These are phyloP conservation scores for Apophysomyces trapeziformis DNA, from an alignment of 371 early-diverging fungal species.

Conservation along the genomic window DNA sequence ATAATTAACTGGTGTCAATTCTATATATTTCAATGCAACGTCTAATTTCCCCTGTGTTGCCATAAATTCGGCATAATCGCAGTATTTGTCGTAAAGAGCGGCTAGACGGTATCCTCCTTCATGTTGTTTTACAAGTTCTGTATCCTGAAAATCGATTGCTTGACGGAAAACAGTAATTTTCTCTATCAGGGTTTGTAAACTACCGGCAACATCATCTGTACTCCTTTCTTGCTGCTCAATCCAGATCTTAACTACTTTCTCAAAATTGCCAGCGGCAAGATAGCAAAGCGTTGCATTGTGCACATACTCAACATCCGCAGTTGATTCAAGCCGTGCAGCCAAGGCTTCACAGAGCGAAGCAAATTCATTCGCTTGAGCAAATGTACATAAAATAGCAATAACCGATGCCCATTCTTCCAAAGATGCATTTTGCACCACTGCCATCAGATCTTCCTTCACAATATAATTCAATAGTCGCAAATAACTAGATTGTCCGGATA, in stretches of 20 bases:
- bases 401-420: slow-evolving; percentile 93
- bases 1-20: slow-evolving; percentile 69
- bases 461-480: slow-evolving; percentile 84
- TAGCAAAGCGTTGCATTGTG: slow-evolving; percentile 87
- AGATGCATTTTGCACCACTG: slow-evolving; percentile 79
- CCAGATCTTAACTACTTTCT: slow-evolving; percentile 89
- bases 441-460: slow-evolving; percentile 75
- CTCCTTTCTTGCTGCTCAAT: slow-evolving; percentile 49
- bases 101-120: slow-evolving; percentile 65
- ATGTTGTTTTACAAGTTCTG: slow-evolving; percentile 59
- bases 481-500: slow-evolving; percentile 62
- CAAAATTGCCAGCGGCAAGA: slow-evolving; percentile 87
- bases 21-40: slow-evolving; percentile 77
- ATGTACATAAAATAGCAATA: slow-evolving; percentile 90
- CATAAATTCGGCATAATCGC: slow-evolving; percentile 84
- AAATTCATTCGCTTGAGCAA: slow-evolving; percentile 82
- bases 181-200: slow-evolving; percentile 84
- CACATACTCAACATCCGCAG: slow-evolving; percentile 35
- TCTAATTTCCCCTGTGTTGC: slow-evolving; percentile 77
- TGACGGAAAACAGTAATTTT: slow-evolving; percentile 90
- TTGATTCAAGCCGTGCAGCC: slow-evolving; percentile 71
- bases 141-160: slow-evolving; percentile 78
- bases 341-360: slow-evolving; percentile 70
- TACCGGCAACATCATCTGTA: slow-evolving; percentile 23
- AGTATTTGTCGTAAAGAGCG: slow-evolving; percentile 82